Conservation (phyloP, 306 rosid genomes). For the Dalbergia oliveri region DNA sequence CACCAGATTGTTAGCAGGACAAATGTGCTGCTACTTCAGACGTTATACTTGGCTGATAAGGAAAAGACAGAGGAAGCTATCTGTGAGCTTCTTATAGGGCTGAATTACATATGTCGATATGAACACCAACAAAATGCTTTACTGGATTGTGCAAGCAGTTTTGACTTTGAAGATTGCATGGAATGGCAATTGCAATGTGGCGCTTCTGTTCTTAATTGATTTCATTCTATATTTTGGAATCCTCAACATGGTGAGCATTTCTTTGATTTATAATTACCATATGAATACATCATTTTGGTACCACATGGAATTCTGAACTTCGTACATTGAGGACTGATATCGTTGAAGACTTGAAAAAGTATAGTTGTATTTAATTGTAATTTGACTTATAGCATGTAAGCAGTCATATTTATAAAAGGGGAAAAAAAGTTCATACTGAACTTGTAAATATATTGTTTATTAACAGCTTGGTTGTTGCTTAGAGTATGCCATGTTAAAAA, state of each 20-base stretch:
- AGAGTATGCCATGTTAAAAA: slow-evolving; percentile 22
- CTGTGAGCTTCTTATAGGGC: slow-evolving; percentile 85
- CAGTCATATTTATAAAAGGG: slow-evolving; percentile 46
- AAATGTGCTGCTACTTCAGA: slow-evolving; percentile 84
- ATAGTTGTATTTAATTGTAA: slow-evolving; percentile 52
- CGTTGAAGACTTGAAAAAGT: slow-evolving; percentile 48
- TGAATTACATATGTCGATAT: slow-evolving; percentile 93
- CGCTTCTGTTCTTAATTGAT: slow-evolving; percentile 66
- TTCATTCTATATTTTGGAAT: slow-evolving; percentile 43
- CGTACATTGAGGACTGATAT: slow-evolving; percentile 50
- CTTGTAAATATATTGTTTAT: slow-evolving; percentile 44
- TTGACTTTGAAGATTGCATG: slow-evolving; percentile 89
- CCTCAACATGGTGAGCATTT: slow-evolving; percentile 51
- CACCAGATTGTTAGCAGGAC: slow-evolving; percentile 75
- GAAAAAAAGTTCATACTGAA: slow-evolving; percentile 26
- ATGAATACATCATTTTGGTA: slow-evolving; percentile 40
- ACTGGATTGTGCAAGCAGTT: slow-evolving; percentile 89
- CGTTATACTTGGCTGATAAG: slow-evolving; percentile 84
- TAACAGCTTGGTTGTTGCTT: slow-evolving; percentile 40
- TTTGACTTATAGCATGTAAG: slow-evolving; percentile 49
- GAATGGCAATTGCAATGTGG: slow-evolving; percentile 86
- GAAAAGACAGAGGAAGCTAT: slow-evolving; percentile 84
- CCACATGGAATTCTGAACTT: slow-evolving; percentile 54
- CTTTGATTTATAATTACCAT: slow-evolving; percentile 47
- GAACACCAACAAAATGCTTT: slow-evolving; percentile 96